These are phyloP conservation scores for Colletotrichum melonis DNA, from an alignment of 2,329 filamentous ascomycete species.

Conservation along the genomic window DNA sequence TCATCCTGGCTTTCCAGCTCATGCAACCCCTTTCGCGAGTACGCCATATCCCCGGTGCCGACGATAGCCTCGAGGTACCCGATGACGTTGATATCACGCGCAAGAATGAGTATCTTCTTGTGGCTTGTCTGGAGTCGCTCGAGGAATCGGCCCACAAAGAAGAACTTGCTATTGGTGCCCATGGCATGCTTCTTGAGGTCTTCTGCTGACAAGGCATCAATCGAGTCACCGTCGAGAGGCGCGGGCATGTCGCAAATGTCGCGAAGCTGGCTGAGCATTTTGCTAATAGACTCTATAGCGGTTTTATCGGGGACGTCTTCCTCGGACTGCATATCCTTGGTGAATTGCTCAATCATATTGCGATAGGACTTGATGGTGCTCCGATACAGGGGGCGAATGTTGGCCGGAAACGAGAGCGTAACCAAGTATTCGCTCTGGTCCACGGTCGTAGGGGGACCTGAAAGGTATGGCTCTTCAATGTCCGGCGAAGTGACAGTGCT, in stretches of 20 bases:
- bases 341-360: slow-evolving; percentile 58
- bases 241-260: slow-evolving; percentile 69
- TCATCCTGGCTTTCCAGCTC: slow-evolving; percentile 46
- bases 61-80: slow-evolving; percentile 65
- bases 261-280: slow-evolving; percentile 61
- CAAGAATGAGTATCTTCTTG: slow-evolving; percentile 65
- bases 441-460: slow-evolving; percentile 22
- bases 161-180: slow-evolving; percentile 69
- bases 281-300: slow-evolving; percentile 58
- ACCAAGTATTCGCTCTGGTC: slow-evolving; percentile 59
- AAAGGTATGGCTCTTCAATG: slow-evolving; percentile 22
- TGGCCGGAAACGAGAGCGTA: slow-evolving; percentile 68
- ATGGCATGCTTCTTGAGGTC: slow-evolving; percentile 64
- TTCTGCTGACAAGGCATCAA: slow-evolving; percentile 50
- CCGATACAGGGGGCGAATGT: slow-evolving; percentile 63
- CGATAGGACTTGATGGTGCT: slow-evolving; percentile 58
- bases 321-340: slow-evolving; percentile 31
- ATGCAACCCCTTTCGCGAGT: slow-evolving; percentile 46
- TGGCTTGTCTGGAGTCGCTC: slow-evolving; percentile 54
- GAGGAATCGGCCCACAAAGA: slow-evolving; percentile 68
- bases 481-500: slow-evolving; percentile 28
- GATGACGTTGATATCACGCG: slow-evolving; percentile 59
- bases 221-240: slow-evolving; percentile 57
- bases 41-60: slow-evolving; percentile 50
- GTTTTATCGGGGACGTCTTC: slow-evolving; percentile 39